A percentile compares a stretch with the other conserved stretches of the same genome.
phyloP scores from a whole-genome alignment of 306 rosid genomes.

The Quercus engelmannii region DNA sequence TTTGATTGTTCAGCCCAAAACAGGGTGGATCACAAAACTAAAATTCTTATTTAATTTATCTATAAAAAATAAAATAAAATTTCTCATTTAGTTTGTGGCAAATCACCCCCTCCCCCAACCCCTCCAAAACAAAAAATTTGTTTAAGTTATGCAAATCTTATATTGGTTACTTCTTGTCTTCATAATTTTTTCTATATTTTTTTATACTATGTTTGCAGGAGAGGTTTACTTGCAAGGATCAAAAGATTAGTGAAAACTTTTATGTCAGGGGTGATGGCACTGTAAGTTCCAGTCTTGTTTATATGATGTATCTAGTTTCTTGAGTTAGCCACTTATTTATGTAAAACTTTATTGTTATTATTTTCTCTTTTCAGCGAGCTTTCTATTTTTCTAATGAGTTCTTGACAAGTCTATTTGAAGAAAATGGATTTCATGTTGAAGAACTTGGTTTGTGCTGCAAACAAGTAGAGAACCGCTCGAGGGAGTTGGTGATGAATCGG shows the following conservation, averaged over 20 bases:
- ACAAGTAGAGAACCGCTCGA: constrained; percentile 90
- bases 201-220: constrained; percentile 47
- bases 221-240: constrained; percentile 82
- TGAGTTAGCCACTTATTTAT: constrained; percentile 16
- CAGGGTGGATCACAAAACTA: constrained; percentile 11
- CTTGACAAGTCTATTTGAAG: constrained; percentile 72
- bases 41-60: neutral
- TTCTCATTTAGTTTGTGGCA: too few species aligned
- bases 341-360: neutral
- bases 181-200: constrained; percentile 6
- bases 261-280: constrained; percentile 96
- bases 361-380: constrained; percentile 67
- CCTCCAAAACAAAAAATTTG: too few species aligned
- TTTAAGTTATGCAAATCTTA: neutral
- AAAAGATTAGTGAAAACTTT: constrained; percentile 81
- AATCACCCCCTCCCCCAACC: too few species aligned
- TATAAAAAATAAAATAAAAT: too few species aligned
- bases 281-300: constrained; percentile 48
- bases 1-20: constrained; percentile 8
- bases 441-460: constrained; percentile 77
- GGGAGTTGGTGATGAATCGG: constrained; percentile 88
- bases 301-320: constrained; percentile 1
- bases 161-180: neutral
- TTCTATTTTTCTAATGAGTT: constrained; percentile 86
- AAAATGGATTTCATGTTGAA: constrained; percentile 69